A percentile compares a stretch with the other conserved stretches of the same genome.
Evolutionary conservation across 2,329 filamentous ascomycete species (phyloP).

Genomic region (Coleophoma eucalyptorum): DNA sequence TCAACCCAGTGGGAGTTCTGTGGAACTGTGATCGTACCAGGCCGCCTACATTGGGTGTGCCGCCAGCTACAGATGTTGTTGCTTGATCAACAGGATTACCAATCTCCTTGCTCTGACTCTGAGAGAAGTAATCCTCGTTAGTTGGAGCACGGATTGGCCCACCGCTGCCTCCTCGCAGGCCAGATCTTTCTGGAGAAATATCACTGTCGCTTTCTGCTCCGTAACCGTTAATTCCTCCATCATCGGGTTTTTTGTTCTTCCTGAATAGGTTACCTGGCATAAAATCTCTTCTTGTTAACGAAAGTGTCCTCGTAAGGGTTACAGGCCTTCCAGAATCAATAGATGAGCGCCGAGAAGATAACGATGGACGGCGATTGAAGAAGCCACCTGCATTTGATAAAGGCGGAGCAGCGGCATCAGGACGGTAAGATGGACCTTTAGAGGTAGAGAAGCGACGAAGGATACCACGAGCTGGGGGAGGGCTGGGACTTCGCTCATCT

Average conservation of each 20-base stretch:
- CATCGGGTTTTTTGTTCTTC: constrained; percentile 33
- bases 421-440: constrained; percentile 25
- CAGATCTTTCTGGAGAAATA: constrained; percentile 3
- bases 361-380: constrained; percentile 41
- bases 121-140: constrained; percentile 51
- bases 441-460: constrained; percentile 26
- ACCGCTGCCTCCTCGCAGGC: constrained; percentile 33
- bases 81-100: constrained; percentile 12
- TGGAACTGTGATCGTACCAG: constrained; percentile 42
- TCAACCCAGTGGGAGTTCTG: constrained; percentile 67
- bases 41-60: constrained; percentile 7
- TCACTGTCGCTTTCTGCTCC: constrained; percentile 44
- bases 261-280: constrained; percentile 39
- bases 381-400: constrained; percentile 20
- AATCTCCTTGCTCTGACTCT: background rate
- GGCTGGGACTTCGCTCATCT: constrained; percentile 37
- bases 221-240: constrained; percentile 52
- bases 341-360: constrained; percentile 28
- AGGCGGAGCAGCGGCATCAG: constrained; percentile 22
- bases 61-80: constrained; percentile 18
- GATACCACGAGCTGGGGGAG: constrained; percentile 20
- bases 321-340: constrained; percentile 32
- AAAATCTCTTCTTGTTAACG: constrained; percentile 52
- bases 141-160: constrained; percentile 18
- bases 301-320: constrained; percentile 54